phyloP scores from a whole-genome alignment of 2,329 filamentous ascomycete species.

The Aspergillus latus region DNA sequence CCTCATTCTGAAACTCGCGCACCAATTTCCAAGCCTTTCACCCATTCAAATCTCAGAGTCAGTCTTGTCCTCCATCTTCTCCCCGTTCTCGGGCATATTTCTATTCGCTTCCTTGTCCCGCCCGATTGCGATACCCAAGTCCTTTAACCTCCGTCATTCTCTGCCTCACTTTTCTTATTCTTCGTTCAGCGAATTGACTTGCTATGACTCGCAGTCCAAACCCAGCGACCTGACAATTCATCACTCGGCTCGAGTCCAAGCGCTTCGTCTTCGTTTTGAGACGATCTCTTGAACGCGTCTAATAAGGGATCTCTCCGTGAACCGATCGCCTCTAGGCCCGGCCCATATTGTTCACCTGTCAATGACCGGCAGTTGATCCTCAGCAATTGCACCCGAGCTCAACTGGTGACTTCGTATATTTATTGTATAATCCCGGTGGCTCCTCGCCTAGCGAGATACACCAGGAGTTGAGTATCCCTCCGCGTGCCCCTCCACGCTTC shows the following conservation, averaged over 20 bases:
- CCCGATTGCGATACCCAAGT: background rate
- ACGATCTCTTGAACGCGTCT: conserved; percentile 11
- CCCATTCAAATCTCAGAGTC: background rate
- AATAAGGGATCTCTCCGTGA: conserved; percentile 19
- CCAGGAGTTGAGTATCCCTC: conserved; percentile 8
- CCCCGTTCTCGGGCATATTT: background rate
- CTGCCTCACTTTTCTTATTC: background rate
- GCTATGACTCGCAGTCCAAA: background rate
- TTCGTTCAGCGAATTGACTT: conserved; percentile 5
- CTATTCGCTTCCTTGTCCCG: background rate
- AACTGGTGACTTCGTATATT: conserved; percentile 1
- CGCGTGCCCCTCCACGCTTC: conserved; percentile 10
- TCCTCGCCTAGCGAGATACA: conserved; percentile 8
- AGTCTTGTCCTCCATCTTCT: background rate
- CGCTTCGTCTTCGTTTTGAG: background rate
- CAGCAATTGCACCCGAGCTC: background rate
- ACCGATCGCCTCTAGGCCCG: conserved; percentile 3
- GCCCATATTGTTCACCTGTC: conserved; percentile 1
- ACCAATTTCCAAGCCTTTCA: background rate
- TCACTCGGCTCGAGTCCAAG: background rate
- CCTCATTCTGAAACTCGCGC: conserved; percentile 9
- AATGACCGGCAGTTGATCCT: conserved; percentile 13
- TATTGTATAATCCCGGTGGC: conserved; percentile 13
- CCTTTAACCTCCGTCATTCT: background rate
- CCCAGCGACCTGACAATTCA: background rate